Base-by-base conservation (phyloP, 2,329 filamentous ascomycete species). In the Septoria linicola region DNA sequence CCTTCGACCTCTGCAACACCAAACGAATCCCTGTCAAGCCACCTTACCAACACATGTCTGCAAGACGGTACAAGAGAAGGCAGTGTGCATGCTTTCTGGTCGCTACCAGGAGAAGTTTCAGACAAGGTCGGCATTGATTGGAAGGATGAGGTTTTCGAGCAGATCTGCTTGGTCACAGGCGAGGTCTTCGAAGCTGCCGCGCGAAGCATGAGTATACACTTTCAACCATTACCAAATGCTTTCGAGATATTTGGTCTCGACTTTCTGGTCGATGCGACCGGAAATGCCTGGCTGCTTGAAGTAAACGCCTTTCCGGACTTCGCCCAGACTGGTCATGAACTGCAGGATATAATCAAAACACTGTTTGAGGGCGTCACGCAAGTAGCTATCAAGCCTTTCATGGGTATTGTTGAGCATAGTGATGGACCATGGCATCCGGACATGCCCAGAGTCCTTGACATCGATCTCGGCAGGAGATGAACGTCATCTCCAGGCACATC, bases 241-340 rank as follows among this genome's bases (percentile, higher is more conserved):
- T 97, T 97, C 66, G 93, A 99, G 74, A 76, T 95, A 6, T 99
- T 88, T 68, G 93, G 93, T 0, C 70, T 97, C 35, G 93, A 99
- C 68, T 99, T 93, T 66, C 70, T 99, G 63, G 84, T 96, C 8
- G 88, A 90, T 63, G 77, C 67, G 0, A 63, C 68, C 7, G 84
- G 82, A 0, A 76, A 65, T 3, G 80, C 83, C 3, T 96, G 84
- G 83, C 68, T 99, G 64, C 74, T 99, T 50, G 93, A 99, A 74
- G 81, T 95, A 25, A 99, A 99, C 74, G 89, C 92, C 0, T 99
- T 95, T 71, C 93, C 93, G 8, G 93, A 99, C 73, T 97, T 97
- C 66, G 84, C 81, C 65, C 92, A 97, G 80, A 96, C 90, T 13
- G 93, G 93, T 0, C 78, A 79, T 6, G 85, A 87, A 50, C 71